A percentile compares a stretch with the other conserved stretches of the same genome.
Evolutionary conservation across 352 stramenopile genomes (phyloP).

Genomic region (Phytophthora pinifolia): DNA sequence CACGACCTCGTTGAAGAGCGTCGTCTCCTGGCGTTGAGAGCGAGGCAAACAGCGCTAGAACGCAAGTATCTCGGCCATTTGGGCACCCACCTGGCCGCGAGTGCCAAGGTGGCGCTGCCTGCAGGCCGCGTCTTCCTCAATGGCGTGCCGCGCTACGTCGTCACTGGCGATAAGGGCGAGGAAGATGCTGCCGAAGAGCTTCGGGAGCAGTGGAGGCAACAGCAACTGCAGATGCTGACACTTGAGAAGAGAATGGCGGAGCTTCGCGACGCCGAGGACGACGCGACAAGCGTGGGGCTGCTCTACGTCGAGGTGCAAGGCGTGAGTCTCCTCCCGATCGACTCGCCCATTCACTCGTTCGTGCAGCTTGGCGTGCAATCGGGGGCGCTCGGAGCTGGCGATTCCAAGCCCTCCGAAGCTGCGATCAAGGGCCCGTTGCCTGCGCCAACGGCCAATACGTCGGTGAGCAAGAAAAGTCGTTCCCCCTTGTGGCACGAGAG

Average conservation of each 20-base stretch:
- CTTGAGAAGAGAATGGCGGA: constrained; percentile 47
- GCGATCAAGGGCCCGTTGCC: constrained; percentile 7
- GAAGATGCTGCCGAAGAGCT: constrained; percentile 74
- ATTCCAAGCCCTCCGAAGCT: constrained; percentile 1
- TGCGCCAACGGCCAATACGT: constrained; percentile 43
- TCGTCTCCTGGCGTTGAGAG: constrained; percentile 21
- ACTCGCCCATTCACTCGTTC: constrained; percentile 56
- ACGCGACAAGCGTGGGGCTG: constrained; percentile 29
- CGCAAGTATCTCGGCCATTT: constrained; percentile 66
- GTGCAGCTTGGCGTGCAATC: constrained; percentile 50
- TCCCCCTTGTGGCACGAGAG: constrained; percentile 61
- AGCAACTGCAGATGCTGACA: constrained; percentile 35
- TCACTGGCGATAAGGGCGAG: constrained; percentile 68
- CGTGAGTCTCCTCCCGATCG: constrained; percentile 67
- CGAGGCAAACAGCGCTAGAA: constrained; percentile 43
- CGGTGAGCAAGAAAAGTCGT: constrained; percentile 60
- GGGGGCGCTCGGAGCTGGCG: not conserved
- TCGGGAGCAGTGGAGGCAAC: constrained; percentile 51
- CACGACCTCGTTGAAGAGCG: constrained; percentile 36
- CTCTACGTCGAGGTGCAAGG: constrained; percentile 60
- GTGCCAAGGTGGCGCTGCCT: constrained; percentile 31
- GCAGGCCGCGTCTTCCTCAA: constrained; percentile 70
- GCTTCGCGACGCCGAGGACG: constrained; percentile 24
- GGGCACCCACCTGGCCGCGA: constrained; percentile 24
- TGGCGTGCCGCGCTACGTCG: constrained; percentile 62